A percentile compares a stretch with the other conserved stretches of the same genome.
Evolutionary conservation across 139 green algal genomes (phyloP).

Genomic region (Chlamydomonas sp.): DNA sequence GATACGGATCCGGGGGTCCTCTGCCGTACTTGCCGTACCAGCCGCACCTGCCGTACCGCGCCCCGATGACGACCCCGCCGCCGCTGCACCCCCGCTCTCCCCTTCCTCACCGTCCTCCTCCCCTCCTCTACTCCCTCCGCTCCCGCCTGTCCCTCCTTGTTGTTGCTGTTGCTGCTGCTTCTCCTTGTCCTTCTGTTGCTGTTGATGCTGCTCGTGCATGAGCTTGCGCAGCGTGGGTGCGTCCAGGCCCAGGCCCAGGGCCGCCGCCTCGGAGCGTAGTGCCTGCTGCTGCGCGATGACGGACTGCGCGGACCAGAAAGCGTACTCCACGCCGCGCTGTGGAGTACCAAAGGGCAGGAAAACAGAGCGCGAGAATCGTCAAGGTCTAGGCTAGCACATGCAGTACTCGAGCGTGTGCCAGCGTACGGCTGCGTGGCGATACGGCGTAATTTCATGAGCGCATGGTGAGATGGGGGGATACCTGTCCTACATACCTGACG

Average conservation of each 20-base stretch:
- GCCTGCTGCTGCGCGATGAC: constrained; percentile 63
- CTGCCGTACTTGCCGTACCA: no score
- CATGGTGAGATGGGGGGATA: no score
- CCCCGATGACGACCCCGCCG: neutral
- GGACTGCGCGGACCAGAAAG: constrained; percentile 85
- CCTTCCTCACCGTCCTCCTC: neutral
- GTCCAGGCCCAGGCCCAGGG: constrained; percentile 57
- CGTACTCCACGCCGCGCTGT: constrained; percentile 66
- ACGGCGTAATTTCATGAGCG: no score
- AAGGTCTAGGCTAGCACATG: no score
- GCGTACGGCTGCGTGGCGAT: no score
- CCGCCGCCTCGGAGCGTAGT: constrained; percentile 46
- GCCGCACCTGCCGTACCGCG: no score
- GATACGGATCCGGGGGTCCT: constrained; percentile 39
- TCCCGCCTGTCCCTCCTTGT: constrained; percentile 1
- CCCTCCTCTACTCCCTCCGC: neutral
- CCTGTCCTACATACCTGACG: no score
- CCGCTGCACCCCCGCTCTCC: neutral
- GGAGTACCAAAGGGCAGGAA: neutral
- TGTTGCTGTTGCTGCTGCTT: constrained; percentile 8
- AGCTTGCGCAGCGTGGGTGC: neutral
- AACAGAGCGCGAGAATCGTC: neutral
- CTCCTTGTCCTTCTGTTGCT: constrained; percentile 11
- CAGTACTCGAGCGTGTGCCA: no score
- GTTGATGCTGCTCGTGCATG: neutral